These are phyloP conservation scores for Penicillium maclennaniae DNA, from an alignment of 495 filamentous ascomycete species.

Conservation along the genomic window DNA sequence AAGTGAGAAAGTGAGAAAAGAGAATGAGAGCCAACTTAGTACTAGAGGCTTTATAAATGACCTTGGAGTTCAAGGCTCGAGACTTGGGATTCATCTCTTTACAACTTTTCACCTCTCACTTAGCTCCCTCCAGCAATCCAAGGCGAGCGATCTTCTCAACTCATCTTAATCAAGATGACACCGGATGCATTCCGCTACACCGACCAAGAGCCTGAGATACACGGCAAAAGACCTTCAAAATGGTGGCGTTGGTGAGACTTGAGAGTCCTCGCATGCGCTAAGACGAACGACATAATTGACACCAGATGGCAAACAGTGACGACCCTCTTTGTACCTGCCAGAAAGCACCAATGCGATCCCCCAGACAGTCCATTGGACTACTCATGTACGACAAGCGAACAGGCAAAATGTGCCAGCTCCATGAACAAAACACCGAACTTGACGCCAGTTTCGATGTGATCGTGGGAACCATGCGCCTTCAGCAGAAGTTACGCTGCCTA, in stretches of 20 bases:
- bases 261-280: neutral
- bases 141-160: neutral
- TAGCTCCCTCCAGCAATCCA: neutral
- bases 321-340: constrained; percentile 12
- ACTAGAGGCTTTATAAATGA: neutral
- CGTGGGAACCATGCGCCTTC: constrained; percentile 17
- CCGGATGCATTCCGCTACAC: neutral
- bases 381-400: constrained; percentile 12
- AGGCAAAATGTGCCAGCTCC: constrained; percentile 13
- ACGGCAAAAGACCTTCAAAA: neutral
- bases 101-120: neutral
- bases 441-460: constrained; percentile 28
- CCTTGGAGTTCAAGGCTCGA: neutral
- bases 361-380: constrained; percentile 9
- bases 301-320: constrained; percentile 1
- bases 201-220: neutral
- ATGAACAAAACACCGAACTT: constrained; percentile 16
- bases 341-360: neutral
- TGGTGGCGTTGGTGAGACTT: neutral
- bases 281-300: neutral
- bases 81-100: neutral
- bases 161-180: neutral
- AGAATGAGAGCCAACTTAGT: neutral
- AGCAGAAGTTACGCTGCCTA: constrained; percentile 19
- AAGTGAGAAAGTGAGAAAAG: neutral